phyloP scores from a whole-genome alignment of 176 grass and related monocot species.

The Thinopyrum elongatum region DNA sequence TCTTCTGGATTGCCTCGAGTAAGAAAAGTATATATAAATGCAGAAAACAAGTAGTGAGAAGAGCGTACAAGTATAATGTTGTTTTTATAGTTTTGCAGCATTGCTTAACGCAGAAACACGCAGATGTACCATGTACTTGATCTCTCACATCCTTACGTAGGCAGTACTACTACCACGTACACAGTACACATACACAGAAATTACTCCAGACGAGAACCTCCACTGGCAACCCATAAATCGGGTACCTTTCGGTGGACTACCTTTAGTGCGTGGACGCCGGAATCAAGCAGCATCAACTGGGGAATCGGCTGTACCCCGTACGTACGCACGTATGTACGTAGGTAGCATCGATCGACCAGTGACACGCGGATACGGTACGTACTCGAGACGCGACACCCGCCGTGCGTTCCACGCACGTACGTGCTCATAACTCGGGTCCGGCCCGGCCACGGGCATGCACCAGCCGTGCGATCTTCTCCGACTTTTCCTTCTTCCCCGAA shows the following conservation, averaged over 20 bases:
- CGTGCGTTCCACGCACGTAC: not conserved
- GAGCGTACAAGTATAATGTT: no score
- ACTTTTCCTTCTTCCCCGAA: not conserved
- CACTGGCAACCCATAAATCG: no score
- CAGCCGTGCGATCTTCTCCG: not conserved
- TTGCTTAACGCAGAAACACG: not conserved
- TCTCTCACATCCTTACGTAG: no score
- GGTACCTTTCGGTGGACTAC: not conserved
- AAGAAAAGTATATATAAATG: no score
- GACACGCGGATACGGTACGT: not conserved
- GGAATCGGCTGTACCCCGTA: not conserved
- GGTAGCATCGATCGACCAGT: not conserved
- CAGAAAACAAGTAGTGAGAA: no score
- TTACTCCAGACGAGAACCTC: no score
- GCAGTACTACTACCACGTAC: not conserved
- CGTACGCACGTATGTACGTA: not conserved
- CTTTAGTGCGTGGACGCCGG: not conserved
- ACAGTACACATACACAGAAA: not conserved
- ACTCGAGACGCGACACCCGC: not conserved
- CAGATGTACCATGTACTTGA: not conserved
- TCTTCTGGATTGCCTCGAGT: no score
- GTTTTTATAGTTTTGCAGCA: no score
- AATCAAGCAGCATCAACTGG: not conserved
- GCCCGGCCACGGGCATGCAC: not conserved
- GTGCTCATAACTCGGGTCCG: not conserved